Base-by-base conservation (phyloP, 108 stramenopile genomes). In the Mayamaea pseudoterrestris region DNA sequence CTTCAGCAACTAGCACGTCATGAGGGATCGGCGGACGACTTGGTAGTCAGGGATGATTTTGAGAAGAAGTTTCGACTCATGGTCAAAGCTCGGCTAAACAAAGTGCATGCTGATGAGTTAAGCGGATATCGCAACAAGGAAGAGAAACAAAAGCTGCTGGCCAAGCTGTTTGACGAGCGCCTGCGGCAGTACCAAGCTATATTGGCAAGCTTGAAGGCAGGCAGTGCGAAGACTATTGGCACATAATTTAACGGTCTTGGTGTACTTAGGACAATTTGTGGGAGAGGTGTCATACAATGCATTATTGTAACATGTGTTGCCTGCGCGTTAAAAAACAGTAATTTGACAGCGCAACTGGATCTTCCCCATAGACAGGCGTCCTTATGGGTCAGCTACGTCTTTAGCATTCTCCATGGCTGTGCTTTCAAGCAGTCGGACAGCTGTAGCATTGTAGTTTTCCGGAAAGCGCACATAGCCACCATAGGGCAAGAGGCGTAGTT, bases 381-480 rank as follows among this genome's bases (percentile, higher is more conserved):
- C n/a, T n/a, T n/a, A n/a, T n/a, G n/a, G n/a, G n/a, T n/a, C n/a
- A n/a, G n/a, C n/a, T n/a, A n/a, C n/a, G n/a, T n/a, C n/a, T n/a
- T n/a, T n/a, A n/a, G n/a, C n/a, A n/a, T n/a, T n/a, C 52, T 56
- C 35, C 46, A 51, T 41, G 0, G 66, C 69, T 12, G 36, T 44
- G 31, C 64, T 50, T 21, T 74, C 58, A 25, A 52, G 17, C 35
- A 75, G 57, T 32, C 63, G 48, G 0, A 57, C 75, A 13, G 50
- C 21, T 16, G 68, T 71, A 12, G 50, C 50, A 37, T 90, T 74
- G 61, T 86, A 90, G 50, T 85, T 83, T 56, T 85, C 81, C 14
- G 89, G 89, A 55, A 90, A 90, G 21, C 76, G 66, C 2, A 90
- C 89, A 44, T 79, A 90, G 2, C 89, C 89, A 24, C 89, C 89